Base-by-base conservation (phyloP, 2,329 filamentous ascomycete genomes). In the Colletotrichum liaoningense region DNA sequence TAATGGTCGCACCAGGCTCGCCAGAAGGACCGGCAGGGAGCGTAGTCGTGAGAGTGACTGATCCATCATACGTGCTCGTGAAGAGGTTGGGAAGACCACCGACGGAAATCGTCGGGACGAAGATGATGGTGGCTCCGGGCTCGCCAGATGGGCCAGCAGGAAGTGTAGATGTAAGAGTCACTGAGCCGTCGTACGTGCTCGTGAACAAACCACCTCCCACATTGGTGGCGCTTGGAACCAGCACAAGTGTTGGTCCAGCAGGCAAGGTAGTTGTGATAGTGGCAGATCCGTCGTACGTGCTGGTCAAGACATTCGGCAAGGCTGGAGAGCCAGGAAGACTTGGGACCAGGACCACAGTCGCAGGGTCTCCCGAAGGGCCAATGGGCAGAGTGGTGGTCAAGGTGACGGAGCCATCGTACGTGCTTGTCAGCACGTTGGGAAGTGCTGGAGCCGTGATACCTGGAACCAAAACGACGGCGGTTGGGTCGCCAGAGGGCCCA, bases 231-330 rank as follows among this genome's bases (percentile, higher is more conserved):
- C 55, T 60, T 52, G 22, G 63, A n/a, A 33, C 49, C 11, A 28
- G 26, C 9, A 58, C 38, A 26, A 64, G 46, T 9, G 60, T 42
- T n/a, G 62, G 33, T 5, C 46, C 67, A 35, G 49, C 35, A 12
- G 46, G 57, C 4, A 58, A 12, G 9, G 67, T 65, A 33, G 35
- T 56, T 14, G 59, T 69, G 12, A 69, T 24, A 5, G 59, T 46
- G 2, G 35, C 42, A 7, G 68, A 67, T 3, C 68, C 68, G 5
- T 22, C 63, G n/a, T 65, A 67, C 6, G 63, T 70, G n/a, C 22
- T 69, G 2, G 66, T 72, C 12, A 42, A 62, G 22, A 69, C 1
- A 24, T 64, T n/a, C 8, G 46, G 49, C 19, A 46, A 11, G 5
- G 54, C 35, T 12, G 33, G 11, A 62, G 54, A 26, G 14, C 49